phyloP scores from a whole-genome alignment of 1,284 basidiomycete species.

The Neolentinus lepideus region DNA sequence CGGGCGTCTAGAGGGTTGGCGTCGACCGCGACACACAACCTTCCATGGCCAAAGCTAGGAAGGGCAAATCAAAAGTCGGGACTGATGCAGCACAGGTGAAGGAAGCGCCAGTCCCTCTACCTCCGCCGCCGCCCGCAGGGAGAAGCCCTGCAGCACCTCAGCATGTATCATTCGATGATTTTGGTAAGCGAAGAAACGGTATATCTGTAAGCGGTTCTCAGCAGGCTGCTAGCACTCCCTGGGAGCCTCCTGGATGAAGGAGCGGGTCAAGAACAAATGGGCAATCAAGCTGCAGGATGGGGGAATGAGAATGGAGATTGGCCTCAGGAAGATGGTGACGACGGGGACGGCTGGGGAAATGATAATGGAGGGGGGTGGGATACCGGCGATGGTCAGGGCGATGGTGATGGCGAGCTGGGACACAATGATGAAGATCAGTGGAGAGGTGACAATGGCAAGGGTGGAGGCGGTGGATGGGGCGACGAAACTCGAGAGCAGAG shows the following conservation, averaged over 20 bases:
- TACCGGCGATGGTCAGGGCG: not conserved
- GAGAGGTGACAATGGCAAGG: not conserved
- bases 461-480: slow-evolving; percentile 6
- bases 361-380: not conserved
- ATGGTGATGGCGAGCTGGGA: not conserved
- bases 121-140: not conserved
- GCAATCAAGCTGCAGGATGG: not conserved
- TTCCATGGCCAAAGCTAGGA: not conserved
- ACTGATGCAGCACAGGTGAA: not conserved
- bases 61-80: not conserved
- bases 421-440: not conserved
- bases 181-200: not conserved
- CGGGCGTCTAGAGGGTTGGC: no score
- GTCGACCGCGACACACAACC: no score
- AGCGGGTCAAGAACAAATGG: not conserved
- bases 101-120: not conserved
- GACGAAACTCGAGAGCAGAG: slow-evolving; percentile 2
- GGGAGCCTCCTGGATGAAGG: not conserved
- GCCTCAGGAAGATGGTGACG: not conserved
- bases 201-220: not conserved
- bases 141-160: not conserved
- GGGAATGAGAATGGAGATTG: not conserved
- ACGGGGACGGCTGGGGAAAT: not conserved
- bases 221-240: not conserved
- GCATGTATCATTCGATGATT: not conserved